Percentiles rank a stretch among this genome's conserved stretches.
phyloP scores from a whole-genome alignment of 163 green algal genomes.

The Chloromonas sp. region DNA sequence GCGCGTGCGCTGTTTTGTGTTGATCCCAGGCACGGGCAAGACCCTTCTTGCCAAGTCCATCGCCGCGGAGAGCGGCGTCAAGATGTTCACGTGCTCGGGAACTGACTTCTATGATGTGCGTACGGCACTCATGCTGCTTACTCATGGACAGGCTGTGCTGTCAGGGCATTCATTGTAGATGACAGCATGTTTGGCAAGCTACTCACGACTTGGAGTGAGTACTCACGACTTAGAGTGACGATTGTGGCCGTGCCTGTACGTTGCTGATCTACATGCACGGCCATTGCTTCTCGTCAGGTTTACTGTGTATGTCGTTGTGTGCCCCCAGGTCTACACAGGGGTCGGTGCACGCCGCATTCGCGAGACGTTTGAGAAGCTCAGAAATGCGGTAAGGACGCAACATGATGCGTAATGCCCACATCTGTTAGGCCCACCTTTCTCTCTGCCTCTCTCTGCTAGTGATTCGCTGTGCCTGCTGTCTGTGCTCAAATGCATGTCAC shows the following conservation, averaged over 20 bases:
- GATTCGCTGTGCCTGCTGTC: too few relatives aligned
- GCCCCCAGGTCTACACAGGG: conserved; percentile 19
- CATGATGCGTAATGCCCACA: too few relatives aligned
- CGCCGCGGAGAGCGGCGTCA: conserved; percentile 88
- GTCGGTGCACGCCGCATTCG: conserved; percentile 48
- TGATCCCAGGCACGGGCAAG: conserved; percentile 72
- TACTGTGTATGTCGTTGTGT: too few relatives aligned
- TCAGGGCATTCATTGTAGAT: not conserved
- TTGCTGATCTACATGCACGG: too few relatives aligned
- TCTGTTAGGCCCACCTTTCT: too few relatives aligned
- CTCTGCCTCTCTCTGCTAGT: too few relatives aligned
- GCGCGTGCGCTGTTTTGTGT: too few relatives aligned
- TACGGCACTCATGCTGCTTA: not conserved
- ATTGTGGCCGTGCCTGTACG: too few relatives aligned
- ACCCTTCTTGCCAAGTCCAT: conserved; percentile 95
- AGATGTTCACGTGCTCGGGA: conserved; percentile 83
- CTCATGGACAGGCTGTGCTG: not conserved
- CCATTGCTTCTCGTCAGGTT: too few relatives aligned
- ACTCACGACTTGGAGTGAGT: not conserved
- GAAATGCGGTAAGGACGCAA: conserved; percentile 8
- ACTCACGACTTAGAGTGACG: not conserved
- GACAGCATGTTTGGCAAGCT: not conserved
- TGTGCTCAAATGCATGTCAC: too few relatives aligned
- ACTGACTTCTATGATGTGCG: conserved; percentile 56
- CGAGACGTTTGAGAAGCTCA: conserved; percentile 48